These are phyloP conservation scores for Tillandsia leiboldiana DNA, from an alignment of 176 grass and related monocot genomes.

Conservation along the genomic window DNA sequence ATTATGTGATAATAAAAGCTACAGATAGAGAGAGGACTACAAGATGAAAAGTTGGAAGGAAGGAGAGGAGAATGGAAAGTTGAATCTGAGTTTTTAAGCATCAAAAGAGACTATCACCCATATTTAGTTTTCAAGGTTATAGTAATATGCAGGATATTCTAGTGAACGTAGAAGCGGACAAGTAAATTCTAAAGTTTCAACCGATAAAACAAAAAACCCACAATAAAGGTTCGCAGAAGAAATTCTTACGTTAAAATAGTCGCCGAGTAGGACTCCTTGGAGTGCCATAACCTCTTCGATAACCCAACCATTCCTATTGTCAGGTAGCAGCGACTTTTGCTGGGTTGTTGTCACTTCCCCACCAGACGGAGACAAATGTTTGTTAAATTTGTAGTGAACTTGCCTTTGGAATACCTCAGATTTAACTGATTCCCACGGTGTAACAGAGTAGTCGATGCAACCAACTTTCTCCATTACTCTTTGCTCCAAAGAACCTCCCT, in stretches of 20 bases:
- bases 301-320: constrained; percentile 65
- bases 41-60: too few relatives aligned
- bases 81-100: too few relatives aligned
- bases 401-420: constrained; percentile 67
- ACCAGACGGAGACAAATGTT: constrained; percentile 32
- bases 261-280: constrained; percentile 52
- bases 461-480: constrained; percentile 82
- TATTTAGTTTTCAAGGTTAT: too few relatives aligned
- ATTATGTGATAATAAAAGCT: too few relatives aligned
- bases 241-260: constrained; percentile 59
- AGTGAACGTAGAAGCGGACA: too few relatives aligned
- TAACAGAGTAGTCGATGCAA: constrained; percentile 62
- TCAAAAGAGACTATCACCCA: too few relatives aligned
- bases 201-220: not conserved
- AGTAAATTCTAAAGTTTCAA: not conserved
- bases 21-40: too few relatives aligned
- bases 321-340: constrained; percentile 55
- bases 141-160: too few relatives aligned
- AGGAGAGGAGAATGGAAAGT: too few relatives aligned
- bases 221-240: constrained; percentile 1
- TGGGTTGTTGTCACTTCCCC: constrained; percentile 77
- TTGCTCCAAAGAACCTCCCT: constrained; percentile 58
- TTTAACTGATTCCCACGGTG: constrained; percentile 69
- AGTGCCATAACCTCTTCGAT: constrained; percentile 77
- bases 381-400: constrained; percentile 69